Evolutionary conservation across 2,329 filamentous ascomycete genomes (phyloP).

Genomic region (Aspergillus calidoustus): DNA sequence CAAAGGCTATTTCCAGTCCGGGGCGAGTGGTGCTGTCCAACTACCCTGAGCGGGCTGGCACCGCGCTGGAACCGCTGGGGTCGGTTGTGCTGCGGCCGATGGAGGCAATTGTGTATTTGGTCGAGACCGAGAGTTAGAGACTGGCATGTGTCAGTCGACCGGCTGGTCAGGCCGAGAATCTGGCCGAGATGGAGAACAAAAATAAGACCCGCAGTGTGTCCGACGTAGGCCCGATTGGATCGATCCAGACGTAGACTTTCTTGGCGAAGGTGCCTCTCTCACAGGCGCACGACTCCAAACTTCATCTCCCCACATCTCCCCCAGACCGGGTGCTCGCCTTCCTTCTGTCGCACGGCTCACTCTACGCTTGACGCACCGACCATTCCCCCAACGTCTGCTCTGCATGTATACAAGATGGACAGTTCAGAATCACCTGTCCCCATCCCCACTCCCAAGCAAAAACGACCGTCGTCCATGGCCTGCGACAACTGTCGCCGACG

Average conservation of each 20-base stretch:
- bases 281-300: too few relatives aligned
- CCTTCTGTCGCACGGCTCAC: too few relatives aligned
- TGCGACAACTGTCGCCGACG: constrained; percentile 28
- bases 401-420: not conserved
- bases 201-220: not conserved
- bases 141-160: not conserved
- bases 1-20: not conserved
- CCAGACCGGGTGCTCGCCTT: too few relatives aligned
- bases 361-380: too few relatives aligned
- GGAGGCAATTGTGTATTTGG: constrained; percentile 2
- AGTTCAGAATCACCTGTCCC: not conserved
- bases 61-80: not conserved
- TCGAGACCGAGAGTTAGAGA: not conserved
- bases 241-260: not conserved
- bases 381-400: too few relatives aligned
- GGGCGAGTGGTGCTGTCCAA: constrained; percentile 1
- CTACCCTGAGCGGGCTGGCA: constrained; percentile 1
- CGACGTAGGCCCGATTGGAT: constrained; percentile 1
- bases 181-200: too few relatives aligned
- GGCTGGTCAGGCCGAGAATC: not conserved
- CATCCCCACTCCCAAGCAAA: not conserved
- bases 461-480: constrained; percentile 14
- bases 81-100: constrained; percentile 3
- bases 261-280: too few relatives aligned
- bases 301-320: too few relatives aligned